Evolutionary conservation across 2,329 filamentous ascomycete species (phyloP), one percentile per base, ranked within the genome.

Genomic region (Cordyceps cicadae): DNA sequence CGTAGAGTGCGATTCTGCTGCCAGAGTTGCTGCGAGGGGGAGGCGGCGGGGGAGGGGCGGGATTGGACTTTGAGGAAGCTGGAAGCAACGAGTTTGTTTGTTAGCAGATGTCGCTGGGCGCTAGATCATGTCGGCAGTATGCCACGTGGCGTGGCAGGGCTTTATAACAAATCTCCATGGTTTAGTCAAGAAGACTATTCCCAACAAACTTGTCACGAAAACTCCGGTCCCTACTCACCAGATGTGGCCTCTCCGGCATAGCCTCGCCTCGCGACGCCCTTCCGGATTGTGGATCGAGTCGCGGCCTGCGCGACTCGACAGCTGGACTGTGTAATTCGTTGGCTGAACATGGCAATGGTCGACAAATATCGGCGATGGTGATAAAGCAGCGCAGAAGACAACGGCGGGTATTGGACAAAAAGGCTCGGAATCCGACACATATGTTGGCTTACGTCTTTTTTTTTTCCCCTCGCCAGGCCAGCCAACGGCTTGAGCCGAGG

Each of bases 1-100:
- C 74, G 24, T 69, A 65, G 26, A 73, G 62, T 39, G 68, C 63
- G 56, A 70, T 63, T 12, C 66, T 64, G 17, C 67, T 62, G 50
- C 64, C 67, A 56, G 62, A 66, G 63, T 62, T 62, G 49, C 39
- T 55, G 61, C 55, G 56, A 29, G 52, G 59, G 1, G 54, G 55
- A 7, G 32, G 53, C 14, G 43, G 49, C 15, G 49, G 60, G 14
- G 60, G 39, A 29, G 54, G 53, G 34, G 26, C 21, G 41, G 50
- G 19, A 15, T 17, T 59, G 45, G 43, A 45, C 32, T 45, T 52
- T 7, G 60, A 52, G 19, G 54, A 48, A 52, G 53, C 48, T 57
- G 60, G 11, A n/a, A 45, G 39, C 11, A 34, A 6, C 15, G 19
- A 6, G 21, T 17, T 24, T 50, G 21, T 24, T 34, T 32, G 52